phyloP scores from a whole-genome alignment of 2,329 filamentous ascomycete species.

The Alternaria arborescens region DNA sequence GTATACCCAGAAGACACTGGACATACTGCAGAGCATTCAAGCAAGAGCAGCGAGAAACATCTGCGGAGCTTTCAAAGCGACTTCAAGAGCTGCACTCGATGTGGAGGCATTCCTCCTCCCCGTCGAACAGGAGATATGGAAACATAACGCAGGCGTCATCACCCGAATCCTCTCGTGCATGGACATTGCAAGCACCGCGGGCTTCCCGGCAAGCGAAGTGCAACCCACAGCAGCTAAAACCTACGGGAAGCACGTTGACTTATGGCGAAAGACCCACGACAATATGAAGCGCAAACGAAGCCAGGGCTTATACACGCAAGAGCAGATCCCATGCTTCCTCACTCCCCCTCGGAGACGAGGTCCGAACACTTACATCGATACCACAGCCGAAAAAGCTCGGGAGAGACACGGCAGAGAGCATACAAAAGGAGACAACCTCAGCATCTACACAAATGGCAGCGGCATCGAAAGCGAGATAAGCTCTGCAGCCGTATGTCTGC shows the following conservation, averaged over 20 bases:
- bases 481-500: constrained; percentile 21
- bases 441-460: too few relatives aligned
- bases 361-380: constrained; percentile 22
- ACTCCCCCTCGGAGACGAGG: constrained; percentile 20
- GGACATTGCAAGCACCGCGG: constrained; percentile 13
- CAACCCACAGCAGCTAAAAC: too few relatives aligned
- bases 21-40: constrained; percentile 26
- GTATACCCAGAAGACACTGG: constrained; percentile 25
- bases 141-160: constrained; percentile 21
- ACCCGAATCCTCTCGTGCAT: constrained; percentile 16
- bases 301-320: constrained; percentile 14
- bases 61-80: constrained; percentile 32
- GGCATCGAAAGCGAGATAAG: constrained; percentile 26
- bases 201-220: too few relatives aligned
- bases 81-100: constrained; percentile 28
- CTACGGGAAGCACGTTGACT: constrained; percentile 8
- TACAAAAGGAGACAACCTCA: too few relatives aligned
- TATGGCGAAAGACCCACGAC: constrained; percentile 18
- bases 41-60: constrained; percentile 31
- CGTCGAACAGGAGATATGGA: constrained; percentile 26
- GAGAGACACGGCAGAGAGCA: too few relatives aligned
- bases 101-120: constrained; percentile 12
- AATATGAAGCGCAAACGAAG: constrained; percentile 9
- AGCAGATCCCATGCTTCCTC: constrained; percentile 24
- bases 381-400: constrained; percentile 15